phyloP scores from a whole-genome alignment of 345 rosid species.

The Sapria himalayana region DNA sequence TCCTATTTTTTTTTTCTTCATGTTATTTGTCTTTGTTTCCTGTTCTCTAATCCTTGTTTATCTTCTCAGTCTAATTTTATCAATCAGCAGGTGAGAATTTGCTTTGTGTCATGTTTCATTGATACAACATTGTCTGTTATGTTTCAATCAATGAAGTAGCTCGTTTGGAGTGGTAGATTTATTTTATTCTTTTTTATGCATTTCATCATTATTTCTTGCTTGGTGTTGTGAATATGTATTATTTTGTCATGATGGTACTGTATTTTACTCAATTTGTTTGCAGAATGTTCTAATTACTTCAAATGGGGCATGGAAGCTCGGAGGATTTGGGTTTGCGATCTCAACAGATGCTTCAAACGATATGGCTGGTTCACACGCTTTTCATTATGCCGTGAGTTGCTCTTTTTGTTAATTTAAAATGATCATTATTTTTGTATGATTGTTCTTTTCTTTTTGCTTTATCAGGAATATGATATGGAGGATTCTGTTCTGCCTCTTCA shows the following conservation, averaged over 20 bases:
- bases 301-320: slow-evolving; percentile 94
- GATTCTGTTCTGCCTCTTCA: slow-evolving; percentile 82
- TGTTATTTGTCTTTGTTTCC: too few species aligned
- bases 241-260: neutral
- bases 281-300: slow-evolving; percentile 84
- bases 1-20: too few species aligned
- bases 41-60: too few species aligned
- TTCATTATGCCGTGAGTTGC: slow-evolving; percentile 72
- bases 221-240: too few species aligned
- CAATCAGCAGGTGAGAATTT: too few species aligned
- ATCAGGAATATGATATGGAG: slow-evolving; percentile 92
- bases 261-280: slow-evolving; percentile 3
- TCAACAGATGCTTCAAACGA: slow-evolving; percentile 31
- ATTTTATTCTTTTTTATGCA: too few species aligned
- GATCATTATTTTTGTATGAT: neutral
- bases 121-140: too few species aligned
- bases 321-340: slow-evolving; percentile 84
- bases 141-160: too few species aligned
- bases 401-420: slow-evolving; percentile 3
- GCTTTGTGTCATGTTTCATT: too few species aligned
- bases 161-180: too few species aligned
- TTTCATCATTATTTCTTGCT: too few species aligned
- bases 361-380: slow-evolving; percentile 36
- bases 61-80: too few species aligned
- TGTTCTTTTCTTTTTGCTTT: neutral